A percentile compares a stretch with the other conserved stretches of the same genome.
Conservation (phyloP, 371 early-diverging fungal species). For the Fennellomyces sp. region DNA sequence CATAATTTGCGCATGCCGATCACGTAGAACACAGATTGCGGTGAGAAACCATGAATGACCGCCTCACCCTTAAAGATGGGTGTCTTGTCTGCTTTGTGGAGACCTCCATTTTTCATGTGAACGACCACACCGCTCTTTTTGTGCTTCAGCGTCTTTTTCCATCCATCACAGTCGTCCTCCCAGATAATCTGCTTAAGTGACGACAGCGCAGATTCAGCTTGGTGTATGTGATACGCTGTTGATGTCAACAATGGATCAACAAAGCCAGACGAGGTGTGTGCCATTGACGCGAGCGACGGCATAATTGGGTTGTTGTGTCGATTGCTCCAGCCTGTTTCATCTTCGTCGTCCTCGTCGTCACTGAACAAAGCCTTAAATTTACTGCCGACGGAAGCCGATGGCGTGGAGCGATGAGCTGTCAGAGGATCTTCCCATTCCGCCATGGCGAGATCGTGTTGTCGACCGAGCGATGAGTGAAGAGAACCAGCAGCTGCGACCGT, state of each 20-base stretch:
- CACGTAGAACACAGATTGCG: conserved; percentile 69
- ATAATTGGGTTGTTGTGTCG: conserved; percentile 7
- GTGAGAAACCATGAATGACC: conserved; percentile 64
- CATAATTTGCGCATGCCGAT: conserved; percentile 71
- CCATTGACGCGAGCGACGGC: conserved; percentile 8
- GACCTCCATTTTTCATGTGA: conserved; percentile 41
- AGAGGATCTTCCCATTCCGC: conserved; percentile 2
- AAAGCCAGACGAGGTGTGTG: conserved; percentile 21
- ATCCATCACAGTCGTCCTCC: conserved; percentile 29
- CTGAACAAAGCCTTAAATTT: conserved; percentile 36
- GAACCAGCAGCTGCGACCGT: neutral
- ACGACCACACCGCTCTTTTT: conserved; percentile 65
- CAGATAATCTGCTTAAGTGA: conserved; percentile 34
- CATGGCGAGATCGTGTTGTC: neutral
- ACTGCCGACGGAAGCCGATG: neutral
- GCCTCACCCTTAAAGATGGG: conserved; percentile 68
- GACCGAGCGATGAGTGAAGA: neutral
- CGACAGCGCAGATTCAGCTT: conserved; percentile 43
- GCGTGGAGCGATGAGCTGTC: neutral
- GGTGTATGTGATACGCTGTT: conserved; percentile 41
- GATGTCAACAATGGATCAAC: conserved; percentile 36
- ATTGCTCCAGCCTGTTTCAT: neutral
- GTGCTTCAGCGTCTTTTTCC: conserved; percentile 73
- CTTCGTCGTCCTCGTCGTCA: conserved; percentile 39
- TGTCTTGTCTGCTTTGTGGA: conserved; percentile 46